A percentile compares a stretch with the other conserved stretches of the same genome.
Conservation (phyloP, 257 asterid species). For the Solanum okadae region DNA sequence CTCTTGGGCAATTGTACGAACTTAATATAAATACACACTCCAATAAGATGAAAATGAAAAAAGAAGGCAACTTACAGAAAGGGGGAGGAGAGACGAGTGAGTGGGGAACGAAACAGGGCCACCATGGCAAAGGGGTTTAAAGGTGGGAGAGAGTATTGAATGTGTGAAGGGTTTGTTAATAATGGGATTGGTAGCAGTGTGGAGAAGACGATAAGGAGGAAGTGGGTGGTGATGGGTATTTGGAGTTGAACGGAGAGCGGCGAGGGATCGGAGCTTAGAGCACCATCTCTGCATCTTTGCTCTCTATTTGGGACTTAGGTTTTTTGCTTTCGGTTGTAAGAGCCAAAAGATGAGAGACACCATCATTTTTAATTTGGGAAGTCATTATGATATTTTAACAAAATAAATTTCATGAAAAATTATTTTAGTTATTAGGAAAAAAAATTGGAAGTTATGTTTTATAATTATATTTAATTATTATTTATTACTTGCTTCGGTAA, state of each 20-base stretch:
- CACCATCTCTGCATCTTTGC: constrained; percentile 46
- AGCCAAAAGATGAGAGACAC: not conserved
- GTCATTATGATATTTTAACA: not conserved
- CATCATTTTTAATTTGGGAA: not conserved
- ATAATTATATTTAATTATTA: too few species aligned
- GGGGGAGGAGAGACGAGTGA: constrained; percentile 15
- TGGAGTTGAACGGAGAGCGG: constrained; percentile 22
- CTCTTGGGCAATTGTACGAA: not conserved
- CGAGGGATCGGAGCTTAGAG: constrained; percentile 38
- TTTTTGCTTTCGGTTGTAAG: not conserved
- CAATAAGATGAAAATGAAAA: not conserved
- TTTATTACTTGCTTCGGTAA: not conserved
- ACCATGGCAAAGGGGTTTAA: constrained; percentile 22
- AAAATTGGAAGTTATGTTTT: not conserved
- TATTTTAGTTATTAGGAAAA: not conserved
- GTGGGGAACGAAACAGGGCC: constrained; percentile 10
- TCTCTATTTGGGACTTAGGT: not conserved
- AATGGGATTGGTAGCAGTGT: constrained; percentile 5
- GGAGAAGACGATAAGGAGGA: constrained; percentile 24
- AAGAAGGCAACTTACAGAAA: constrained; percentile 28
- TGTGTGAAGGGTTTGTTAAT: constrained; percentile 11
- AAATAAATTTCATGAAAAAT: not conserved
- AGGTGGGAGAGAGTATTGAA: constrained; percentile 13
- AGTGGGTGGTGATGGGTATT: not conserved
- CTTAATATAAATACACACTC: not conserved